Evolutionary conservation across 164 flowering plant species (phyloP), one percentile per base, ranked within the genome.

Genomic region (Chloranthus sessilifolius): DNA sequence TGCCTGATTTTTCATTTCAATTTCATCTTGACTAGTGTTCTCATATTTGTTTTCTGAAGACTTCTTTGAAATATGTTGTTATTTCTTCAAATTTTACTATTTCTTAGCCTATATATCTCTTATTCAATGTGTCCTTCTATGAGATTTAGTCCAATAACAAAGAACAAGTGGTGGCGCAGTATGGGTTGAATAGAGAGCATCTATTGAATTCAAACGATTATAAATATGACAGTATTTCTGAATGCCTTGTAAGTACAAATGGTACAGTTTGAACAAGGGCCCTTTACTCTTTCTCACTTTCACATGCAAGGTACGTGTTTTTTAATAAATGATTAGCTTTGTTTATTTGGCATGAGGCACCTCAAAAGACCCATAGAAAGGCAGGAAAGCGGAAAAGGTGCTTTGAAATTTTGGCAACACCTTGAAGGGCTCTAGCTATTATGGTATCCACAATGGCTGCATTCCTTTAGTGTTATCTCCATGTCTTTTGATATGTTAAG

Each of bases 391-490:
- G 46, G 33, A 55, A 65, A 73, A 69, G 63, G 38, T 61, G 63
- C 35, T 63, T 68, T 58, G 65, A 73, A 52, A 60, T 77, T 76
- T 81, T 79, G 82, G 78, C 66, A 49, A 49, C 56, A 67, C 63
- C 68, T 68, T 63, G 55, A 56, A 64, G 31, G 69, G 69, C 57
- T 71, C 54, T 75, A 70, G 72, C 71, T 53, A 50, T 38, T 43
- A 39, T 66, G 65, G 81, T 43, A 73, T 77, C 78, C 45, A 56
- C 51, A 58, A 8, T 72, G 82, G 73, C 73, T 52, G 60, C 61
- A 51, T 68, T 47, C 60, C 47, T 39, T 71, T 65, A 71, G 42
- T 56, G 20, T 55, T 65, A 49, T 70, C 70, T 58, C 34, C 56
- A 43, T 74, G 67, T 65, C 61, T 62, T 43, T 53, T 46, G 28